Percentiles rank a stretch among this genome's conserved stretches.
These are phyloP conservation scores for Beta lomatogona DNA, from an alignment of 179 eudicot species.

Conservation along the genomic window DNA sequence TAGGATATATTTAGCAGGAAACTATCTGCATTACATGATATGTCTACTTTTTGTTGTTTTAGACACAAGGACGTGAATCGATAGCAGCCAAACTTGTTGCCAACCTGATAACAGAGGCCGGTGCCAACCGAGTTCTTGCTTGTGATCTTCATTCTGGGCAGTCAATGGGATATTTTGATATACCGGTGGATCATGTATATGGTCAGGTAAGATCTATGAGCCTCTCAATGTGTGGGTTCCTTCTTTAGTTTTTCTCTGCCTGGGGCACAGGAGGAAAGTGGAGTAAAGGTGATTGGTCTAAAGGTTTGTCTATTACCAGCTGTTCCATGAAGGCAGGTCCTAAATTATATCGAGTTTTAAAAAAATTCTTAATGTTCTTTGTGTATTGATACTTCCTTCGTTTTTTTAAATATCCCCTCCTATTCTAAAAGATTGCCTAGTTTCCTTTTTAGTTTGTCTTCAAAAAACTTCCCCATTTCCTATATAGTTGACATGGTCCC, in stretches of 20 bases:
- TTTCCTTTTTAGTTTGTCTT: too few species aligned
- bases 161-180: slow-evolving; percentile 60
- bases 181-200: slow-evolving; percentile 61
- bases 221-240: neutral
- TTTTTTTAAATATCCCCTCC: neutral
- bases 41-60: slow-evolving; percentile 20
- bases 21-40: neutral
- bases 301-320: neutral
- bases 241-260: too few species aligned
- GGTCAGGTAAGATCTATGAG: slow-evolving; percentile 59
- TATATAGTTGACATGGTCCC: too few species aligned
- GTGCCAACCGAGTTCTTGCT: slow-evolving; percentile 83
- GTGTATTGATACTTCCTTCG: neutral
- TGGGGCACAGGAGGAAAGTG: neutral
- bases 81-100: slow-evolving; percentile 95
- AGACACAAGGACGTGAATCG: slow-evolving; percentile 97
- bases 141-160: slow-evolving; percentile 67
- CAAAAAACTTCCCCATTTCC: too few species aligned
- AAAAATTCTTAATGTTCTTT: neutral
- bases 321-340: neutral
- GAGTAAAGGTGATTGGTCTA: neutral
- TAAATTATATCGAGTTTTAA: neutral
- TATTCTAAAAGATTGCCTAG: too few species aligned
- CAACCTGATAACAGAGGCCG: slow-evolving; percentile 85
- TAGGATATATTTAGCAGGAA: neutral